Conservation (phyloP, 129 eudicot species). For the Apium graveolens region DNA sequence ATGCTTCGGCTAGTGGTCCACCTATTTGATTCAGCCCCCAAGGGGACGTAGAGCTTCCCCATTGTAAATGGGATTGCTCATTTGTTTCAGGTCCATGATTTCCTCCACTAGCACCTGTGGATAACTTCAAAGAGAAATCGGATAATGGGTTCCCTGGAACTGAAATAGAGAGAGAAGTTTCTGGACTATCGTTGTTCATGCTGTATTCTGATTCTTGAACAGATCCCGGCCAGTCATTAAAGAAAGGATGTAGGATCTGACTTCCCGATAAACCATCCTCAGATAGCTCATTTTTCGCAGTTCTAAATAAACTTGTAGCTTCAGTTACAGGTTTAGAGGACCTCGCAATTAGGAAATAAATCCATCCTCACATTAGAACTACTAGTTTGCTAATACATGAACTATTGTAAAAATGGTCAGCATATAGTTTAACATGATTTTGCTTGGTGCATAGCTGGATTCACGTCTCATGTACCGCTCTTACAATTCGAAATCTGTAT, state of each 20-base stretch:
- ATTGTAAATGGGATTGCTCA: constrained; percentile 30
- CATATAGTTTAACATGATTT: not conserved
- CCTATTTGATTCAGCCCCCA: constrained; percentile 67
- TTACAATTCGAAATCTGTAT: not conserved
- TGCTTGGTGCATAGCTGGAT: not conserved
- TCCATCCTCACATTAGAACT: not conserved
- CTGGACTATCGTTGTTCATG: not conserved
- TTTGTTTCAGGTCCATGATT: constrained; percentile 23
- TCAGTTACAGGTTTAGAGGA: constrained; percentile 30
- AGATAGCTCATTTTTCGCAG: constrained; percentile 15
- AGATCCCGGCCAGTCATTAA: constrained; percentile 70
- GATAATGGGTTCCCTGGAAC: constrained; percentile 43
- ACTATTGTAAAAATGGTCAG: not conserved
- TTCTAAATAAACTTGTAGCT: constrained; percentile 23
- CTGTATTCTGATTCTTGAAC: constrained; percentile 31
- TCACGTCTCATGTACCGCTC: not conserved
- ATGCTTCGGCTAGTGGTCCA: constrained; percentile 89
- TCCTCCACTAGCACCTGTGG: constrained; percentile 35
- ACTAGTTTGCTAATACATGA: too few species aligned
- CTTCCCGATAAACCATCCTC: constrained; percentile 27
- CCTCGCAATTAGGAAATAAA: constrained; percentile 26
- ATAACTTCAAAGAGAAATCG: constrained; percentile 66
- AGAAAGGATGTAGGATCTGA: constrained; percentile 58
- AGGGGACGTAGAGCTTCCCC: constrained; percentile 27
- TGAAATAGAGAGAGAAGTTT: constrained; percentile 54